Evolutionary conservation across 257 asterid genomes (phyloP).

Genomic region (Scutellaria galericulata): DNA sequence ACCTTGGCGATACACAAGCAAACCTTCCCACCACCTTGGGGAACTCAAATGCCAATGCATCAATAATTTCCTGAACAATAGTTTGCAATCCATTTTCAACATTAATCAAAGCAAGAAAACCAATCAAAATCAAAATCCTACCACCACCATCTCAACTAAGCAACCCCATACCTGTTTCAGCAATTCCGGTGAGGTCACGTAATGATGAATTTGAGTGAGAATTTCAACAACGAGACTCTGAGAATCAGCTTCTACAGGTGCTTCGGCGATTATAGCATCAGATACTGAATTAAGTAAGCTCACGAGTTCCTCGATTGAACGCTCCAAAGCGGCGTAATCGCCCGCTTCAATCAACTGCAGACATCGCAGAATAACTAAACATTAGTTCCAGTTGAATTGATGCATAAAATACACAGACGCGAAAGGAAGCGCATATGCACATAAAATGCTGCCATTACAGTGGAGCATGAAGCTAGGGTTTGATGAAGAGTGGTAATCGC

Average conservation of each 20-base stretch:
- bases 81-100: neutral
- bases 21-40: constrained; percentile 70
- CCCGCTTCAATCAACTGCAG: constrained; percentile 60
- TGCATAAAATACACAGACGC: neutral
- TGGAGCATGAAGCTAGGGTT: constrained; percentile 56
- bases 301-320: constrained; percentile 53
- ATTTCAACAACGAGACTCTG: constrained; percentile 47
- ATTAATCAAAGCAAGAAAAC: neutral
- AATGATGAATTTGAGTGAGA: constrained; percentile 57
- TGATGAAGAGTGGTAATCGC: constrained; percentile 45
- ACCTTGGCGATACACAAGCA: constrained; percentile 61
- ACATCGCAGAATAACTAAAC: neutral
- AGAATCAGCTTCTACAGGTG: constrained; percentile 37
- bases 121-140: neutral
- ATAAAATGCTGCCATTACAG: constrained; percentile 35
- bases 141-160: neutral
- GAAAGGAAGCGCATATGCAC: neutral
- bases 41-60: constrained; percentile 71
- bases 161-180: constrained; percentile 53
- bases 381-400: neutral
- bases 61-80: constrained; percentile 61
- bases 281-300: constrained; percentile 57
- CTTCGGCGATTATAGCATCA: constrained; percentile 36
- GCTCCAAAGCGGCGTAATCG: constrained; percentile 48
- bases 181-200: constrained; percentile 43